These are phyloP conservation scores for Aspergillus asperescens DNA, from an alignment of 495 filamentous ascomycete species.

Conservation along the genomic window DNA sequence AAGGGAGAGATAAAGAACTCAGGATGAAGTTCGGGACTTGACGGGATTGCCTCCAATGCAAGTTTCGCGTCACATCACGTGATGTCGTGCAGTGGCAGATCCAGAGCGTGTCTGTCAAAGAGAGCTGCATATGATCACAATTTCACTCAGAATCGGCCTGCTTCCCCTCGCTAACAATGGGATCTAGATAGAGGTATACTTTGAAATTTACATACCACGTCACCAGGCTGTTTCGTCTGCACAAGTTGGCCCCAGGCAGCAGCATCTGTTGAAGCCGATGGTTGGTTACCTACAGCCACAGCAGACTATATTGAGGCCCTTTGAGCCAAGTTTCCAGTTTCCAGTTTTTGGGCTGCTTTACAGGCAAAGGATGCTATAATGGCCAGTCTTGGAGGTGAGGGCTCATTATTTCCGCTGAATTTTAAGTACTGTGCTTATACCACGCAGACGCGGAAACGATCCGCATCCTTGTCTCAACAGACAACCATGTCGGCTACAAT, in stretches of 20 bases:
- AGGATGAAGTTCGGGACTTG: neutral
- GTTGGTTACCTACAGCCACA: slow-evolving; percentile 1
- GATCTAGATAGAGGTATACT: too few relatives aligned
- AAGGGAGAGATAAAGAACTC: slow-evolving; percentile 1
- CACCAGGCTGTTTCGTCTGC: too few relatives aligned
- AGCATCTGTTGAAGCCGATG: neutral
- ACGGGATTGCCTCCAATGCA: neutral
- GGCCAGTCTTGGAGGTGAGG: slow-evolving; percentile 26
- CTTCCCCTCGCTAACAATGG: neutral
- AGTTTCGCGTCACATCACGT: slow-evolving; percentile 18
- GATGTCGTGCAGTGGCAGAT: slow-evolving; percentile 16
- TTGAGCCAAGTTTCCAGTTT: neutral
- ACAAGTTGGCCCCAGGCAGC: neutral
- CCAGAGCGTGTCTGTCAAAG: slow-evolving; percentile 1
- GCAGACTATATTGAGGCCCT: neutral
- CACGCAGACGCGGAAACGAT: slow-evolving; percentile 77
- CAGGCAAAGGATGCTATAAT: slow-evolving; percentile 14
- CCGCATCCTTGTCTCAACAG: slow-evolving; percentile 87
- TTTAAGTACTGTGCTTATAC: neutral
- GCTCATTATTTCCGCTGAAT: neutral
- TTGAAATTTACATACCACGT: too few relatives aligned
- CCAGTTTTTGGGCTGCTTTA: neutral
- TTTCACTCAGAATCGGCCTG: neutral
- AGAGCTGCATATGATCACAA: neutral
- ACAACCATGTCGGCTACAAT: slow-evolving; percentile 95